Base-by-base conservation (phyloP, 2,329 filamentous ascomycete species). In the Sordariomycetes sp. region DNA sequence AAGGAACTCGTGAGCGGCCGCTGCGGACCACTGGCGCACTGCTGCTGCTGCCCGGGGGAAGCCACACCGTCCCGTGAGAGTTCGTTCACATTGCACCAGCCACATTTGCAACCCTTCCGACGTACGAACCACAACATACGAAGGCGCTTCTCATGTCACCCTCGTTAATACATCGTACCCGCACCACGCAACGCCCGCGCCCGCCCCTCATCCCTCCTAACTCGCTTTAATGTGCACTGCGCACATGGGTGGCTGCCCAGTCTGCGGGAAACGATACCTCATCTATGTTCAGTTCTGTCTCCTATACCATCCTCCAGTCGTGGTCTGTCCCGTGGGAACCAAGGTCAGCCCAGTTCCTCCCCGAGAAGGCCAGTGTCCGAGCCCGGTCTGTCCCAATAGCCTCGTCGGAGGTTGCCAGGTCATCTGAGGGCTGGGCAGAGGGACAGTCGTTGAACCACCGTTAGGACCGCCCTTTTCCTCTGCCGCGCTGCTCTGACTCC, bases 241-340 rank as follows among this genome's bases (percentile, higher is more conserved):
- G 76, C 69, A 81, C 70, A 74, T 70, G 63, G 75, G 76, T 65
- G 69, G 74, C 67, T 82, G 80, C 74, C 76, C 75, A 72, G 79
- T 78, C 65, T 82, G 79, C 73, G 74, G 78, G 72, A 81, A 79
- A 69, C 70, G 74, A 62, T 81, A 82, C 67, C 72, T 82, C 64
- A 67, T 80, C 65, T 82, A 76, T 71, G 75, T 82, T 69, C 72
- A 75, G 63, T 81, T 82, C 63, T 83, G 80, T 64, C 69, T 69
- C 61, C 64, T 72, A 54, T 78, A 74, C 61, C 76, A 75, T 62
- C 77, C 76, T 45, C 77, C 78, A 32, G 62, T 75, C 57, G 50
- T 76, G 62, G 61, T 60, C 57, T 82, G 79, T 62, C 76, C 75
- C n/a, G 62, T 61, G 57, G 77, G 76, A 56, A 71, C 69, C 60